Evolutionary conservation across 352 stramenopile genomes (phyloP).

Genomic region (Globisporangium yorkense): DNA sequence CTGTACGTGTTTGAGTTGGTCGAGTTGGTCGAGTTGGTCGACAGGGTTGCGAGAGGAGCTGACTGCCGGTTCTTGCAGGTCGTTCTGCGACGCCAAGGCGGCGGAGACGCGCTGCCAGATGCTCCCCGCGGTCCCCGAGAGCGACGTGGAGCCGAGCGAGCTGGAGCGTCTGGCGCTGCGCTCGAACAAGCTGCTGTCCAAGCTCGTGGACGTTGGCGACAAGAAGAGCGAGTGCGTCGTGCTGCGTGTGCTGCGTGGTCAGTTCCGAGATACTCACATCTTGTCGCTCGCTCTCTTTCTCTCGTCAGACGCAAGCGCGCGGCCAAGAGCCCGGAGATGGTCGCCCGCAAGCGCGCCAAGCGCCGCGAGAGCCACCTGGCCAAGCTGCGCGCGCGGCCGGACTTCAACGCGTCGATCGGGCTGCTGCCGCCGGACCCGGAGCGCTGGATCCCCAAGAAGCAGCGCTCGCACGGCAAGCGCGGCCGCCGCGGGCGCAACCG

Average conservation of each 20-base stretch:
- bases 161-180: slow-evolving; percentile 55
- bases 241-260: background rate
- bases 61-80: slow-evolving; percentile 22
- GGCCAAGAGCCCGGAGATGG: slow-evolving; percentile 63
- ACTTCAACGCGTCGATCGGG: slow-evolving; percentile 78
- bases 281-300: background rate
- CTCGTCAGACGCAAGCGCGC: slow-evolving; percentile 54
- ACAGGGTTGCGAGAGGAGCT: background rate
- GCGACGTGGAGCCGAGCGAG: slow-evolving; percentile 47
- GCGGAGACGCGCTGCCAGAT: slow-evolving; percentile 58
- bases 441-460: slow-evolving; percentile 84
- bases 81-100: slow-evolving; percentile 63
- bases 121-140: slow-evolving; percentile 54
- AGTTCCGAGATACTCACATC: slow-evolving; percentile 1
- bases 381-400: slow-evolving; percentile 46
- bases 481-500: slow-evolving; percentile 72
- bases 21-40: too few relatives aligned
- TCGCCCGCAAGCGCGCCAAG: slow-evolving; percentile 72
- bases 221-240: slow-evolving; percentile 80
- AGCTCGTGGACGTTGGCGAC: slow-evolving; percentile 49
- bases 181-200: slow-evolving; percentile 56
- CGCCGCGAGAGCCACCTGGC: slow-evolving; percentile 53
- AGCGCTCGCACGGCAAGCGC: slow-evolving; percentile 72
- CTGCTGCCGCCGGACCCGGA: slow-evolving; percentile 73
- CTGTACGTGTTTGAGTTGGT: slow-evolving; percentile 32